Percentiles rank a stretch among this genome's conserved stretches.
phyloP scores from a whole-genome alignment of 1,284 basidiomycete species.

The Ceratorhiza oryzae-sativae region DNA sequence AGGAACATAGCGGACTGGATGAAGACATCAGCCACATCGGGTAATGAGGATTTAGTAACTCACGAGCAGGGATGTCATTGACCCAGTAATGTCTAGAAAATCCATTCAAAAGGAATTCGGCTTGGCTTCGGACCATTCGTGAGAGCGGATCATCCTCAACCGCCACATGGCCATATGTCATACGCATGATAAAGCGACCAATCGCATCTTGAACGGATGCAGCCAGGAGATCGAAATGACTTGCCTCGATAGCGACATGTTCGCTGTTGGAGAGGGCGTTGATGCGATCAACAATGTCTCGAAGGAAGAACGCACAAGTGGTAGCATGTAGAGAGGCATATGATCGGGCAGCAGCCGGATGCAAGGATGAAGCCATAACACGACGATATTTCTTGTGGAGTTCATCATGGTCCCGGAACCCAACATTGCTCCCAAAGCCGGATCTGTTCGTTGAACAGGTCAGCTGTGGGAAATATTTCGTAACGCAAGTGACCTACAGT shows the following conservation, averaged over 20 bases:
- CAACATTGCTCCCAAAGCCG: neutral
- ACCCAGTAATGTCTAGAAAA: constrained; percentile 18
- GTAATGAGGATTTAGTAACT: too few species aligned
- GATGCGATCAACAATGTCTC: neutral
- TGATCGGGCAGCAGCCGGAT: constrained; percentile 21
- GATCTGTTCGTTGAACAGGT: too few species aligned
- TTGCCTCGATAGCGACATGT: too few species aligned
- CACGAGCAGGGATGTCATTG: constrained; percentile 25
- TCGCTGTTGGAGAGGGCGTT: too few species aligned
- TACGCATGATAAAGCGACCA: constrained; percentile 23
- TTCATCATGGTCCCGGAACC: constrained; percentile 24
- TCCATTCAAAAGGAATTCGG: neutral
- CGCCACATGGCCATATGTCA: constrained; percentile 12
- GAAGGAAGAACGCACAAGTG: neutral
- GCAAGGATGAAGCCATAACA: constrained; percentile 26
- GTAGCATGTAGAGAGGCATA: constrained; percentile 4
- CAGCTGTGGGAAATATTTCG: too few species aligned
- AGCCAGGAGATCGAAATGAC: neutral
- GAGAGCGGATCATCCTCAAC: neutral
- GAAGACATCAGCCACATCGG: too few species aligned
- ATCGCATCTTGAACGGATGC: neutral
- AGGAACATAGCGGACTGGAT: constrained; percentile 15
- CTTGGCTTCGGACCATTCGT: neutral
- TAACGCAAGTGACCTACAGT: too few species aligned
- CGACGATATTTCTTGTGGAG: constrained; percentile 1